phyloP scores from a whole-genome alignment of 192 early-diverging fungal species.

The Coemansia sp. region DNA sequence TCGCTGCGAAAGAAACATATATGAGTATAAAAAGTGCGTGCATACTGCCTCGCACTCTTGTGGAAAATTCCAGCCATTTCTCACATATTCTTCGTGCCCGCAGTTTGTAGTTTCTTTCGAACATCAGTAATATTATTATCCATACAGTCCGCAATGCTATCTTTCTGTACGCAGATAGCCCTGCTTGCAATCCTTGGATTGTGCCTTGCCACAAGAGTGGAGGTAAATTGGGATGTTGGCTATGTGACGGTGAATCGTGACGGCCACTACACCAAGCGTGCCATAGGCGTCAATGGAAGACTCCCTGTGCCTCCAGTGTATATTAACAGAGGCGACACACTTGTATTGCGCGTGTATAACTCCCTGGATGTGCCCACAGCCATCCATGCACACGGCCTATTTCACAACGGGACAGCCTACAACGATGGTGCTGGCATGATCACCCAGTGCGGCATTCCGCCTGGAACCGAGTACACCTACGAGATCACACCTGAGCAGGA shows the following conservation, averaged over 20 bases:
- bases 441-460: slow-evolving; percentile 73
- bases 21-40: too few species aligned
- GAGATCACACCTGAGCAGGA: slow-evolving; percentile 59
- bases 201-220: slow-evolving; percentile 29
- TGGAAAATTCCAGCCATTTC: background rate
- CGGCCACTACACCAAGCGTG: slow-evolving; percentile 27
- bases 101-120: background rate
- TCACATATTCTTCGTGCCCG: background rate
- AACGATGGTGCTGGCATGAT: slow-evolving; percentile 65
- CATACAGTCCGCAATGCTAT: background rate
- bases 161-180: background rate
- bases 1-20: too few species aligned
- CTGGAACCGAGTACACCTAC: slow-evolving; percentile 64
- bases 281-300: slow-evolving; percentile 60
- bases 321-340: slow-evolving; percentile 20
- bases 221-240: slow-evolving; percentile 14
- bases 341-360: slow-evolving; percentile 47
- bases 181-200: background rate
- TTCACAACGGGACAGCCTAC: slow-evolving; percentile 64
- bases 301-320: slow-evolving; percentile 54
- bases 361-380: slow-evolving; percentile 56
- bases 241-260: slow-evolving; percentile 10
- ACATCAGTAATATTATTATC: background rate
- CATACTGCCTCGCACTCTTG: background rate
- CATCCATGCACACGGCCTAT: slow-evolving; percentile 73